Percentiles rank a stretch among this genome's conserved stretches.
Conservation (phyloP, 768 basidiomycete species). For the Tulasnella sp. region DNA sequence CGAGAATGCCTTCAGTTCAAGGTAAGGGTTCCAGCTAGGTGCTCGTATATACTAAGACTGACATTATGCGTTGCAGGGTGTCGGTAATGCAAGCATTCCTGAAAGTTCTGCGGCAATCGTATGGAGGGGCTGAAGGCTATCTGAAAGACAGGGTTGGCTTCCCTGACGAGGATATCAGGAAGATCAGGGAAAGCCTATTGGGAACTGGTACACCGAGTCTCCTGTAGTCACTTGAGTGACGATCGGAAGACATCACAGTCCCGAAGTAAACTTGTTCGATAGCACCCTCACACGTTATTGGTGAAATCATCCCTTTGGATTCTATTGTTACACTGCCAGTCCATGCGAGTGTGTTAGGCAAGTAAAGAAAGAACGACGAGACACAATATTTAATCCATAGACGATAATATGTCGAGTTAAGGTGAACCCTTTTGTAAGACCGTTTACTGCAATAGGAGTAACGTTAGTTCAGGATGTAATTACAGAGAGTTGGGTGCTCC, state of each 20-base stretch:
- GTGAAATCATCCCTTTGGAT: background rate
- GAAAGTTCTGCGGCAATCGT: conserved; percentile 55
- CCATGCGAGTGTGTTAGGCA: background rate
- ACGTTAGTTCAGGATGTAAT: background rate
- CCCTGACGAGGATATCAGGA: conserved; percentile 52
- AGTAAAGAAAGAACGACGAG: background rate
- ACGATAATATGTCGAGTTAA: background rate
- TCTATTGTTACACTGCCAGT: conserved; percentile 4
- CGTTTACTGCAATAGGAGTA: background rate
- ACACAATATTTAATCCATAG: background rate
- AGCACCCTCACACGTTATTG: background rate
- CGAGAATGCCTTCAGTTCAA: conserved; percentile 67
- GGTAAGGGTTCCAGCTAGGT: background rate
- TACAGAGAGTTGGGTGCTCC: background rate
- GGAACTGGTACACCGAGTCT: background rate
- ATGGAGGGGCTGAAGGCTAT: conserved; percentile 66
- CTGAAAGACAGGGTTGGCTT: conserved; percentile 54
- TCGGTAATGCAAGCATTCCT: conserved; percentile 78
- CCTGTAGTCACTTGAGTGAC: background rate
- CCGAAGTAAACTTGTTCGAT: background rate
- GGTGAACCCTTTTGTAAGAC: background rate
- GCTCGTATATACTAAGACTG: background rate
- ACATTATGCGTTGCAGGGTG: conserved; percentile 43
- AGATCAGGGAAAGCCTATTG: conserved; percentile 1
- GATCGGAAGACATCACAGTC: background rate